Evolutionary conservation across 139 green algal genomes (phyloP), one percentile per base, ranked within the genome.

Genomic region (Chlorella sp.): DNA sequence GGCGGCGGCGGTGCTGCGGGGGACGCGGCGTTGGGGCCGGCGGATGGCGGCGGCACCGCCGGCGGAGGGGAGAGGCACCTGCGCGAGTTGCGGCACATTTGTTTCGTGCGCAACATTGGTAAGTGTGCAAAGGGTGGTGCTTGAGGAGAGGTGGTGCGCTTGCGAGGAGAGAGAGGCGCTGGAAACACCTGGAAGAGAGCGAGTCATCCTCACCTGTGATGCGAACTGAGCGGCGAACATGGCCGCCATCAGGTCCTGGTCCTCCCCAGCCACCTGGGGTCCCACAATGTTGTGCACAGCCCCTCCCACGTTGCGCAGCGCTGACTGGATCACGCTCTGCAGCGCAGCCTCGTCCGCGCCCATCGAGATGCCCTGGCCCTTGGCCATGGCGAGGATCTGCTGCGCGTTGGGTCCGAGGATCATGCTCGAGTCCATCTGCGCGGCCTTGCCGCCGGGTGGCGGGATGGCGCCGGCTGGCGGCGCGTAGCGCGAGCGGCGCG

Each of bases 191-290:
- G n/a, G n/a, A n/a, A n/a, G n/a, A n/a, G n/a, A n/a, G n/a, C n/a
- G n/a, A n/a, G n/a, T n/a, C n/a, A n/a, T n/a, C n/a, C n/a, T n/a
- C n/a, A 67, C 61, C 6, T 27, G 26, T 27, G 23, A 26, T 27
- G 61, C 61, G 14, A 67, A 67, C 61, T 67, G 61, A 6, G 61
- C 61, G 61, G 61, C 61, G 34, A 67, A 67, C 61, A 67, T 27
- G 27, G 61, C 61, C 2, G 61, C 61, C 61, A 67, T 34, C n/a
- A 67, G 61, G 6, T 67, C 61, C 22, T 26, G 61, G 29, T 67
- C 61, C 27, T 67, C 61, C 42, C 42, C 42, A 4, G 61, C 61
- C 61, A 67, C 14, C 23, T 67, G n/a, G 10, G 3, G 61, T 6
- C 61, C 61, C 61, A 67, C 34, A 27, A 67, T 67, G 29, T 67